phyloP scores from a whole-genome alignment of 352 stramenopile species.

The Pythium plurisporium region DNA sequence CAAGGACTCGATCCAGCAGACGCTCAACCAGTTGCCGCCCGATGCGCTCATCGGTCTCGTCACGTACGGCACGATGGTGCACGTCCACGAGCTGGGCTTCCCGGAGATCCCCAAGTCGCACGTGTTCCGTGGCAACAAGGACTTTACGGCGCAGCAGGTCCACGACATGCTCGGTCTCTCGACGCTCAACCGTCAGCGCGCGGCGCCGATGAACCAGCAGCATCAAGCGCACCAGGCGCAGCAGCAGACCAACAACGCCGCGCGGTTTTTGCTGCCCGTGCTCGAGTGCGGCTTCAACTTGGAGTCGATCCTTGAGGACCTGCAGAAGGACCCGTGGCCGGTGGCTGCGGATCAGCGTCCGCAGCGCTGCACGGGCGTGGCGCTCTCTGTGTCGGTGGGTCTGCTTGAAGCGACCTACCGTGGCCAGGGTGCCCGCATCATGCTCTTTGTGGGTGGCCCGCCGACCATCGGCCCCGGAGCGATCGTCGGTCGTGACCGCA shows the following conservation, averaged over 20 bases:
- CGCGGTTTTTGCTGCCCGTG: slow-evolving; percentile 95
- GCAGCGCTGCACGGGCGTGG: slow-evolving; percentile 95
- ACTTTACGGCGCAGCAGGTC: slow-evolving; percentile 94
- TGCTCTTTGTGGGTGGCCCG: slow-evolving; percentile 98
- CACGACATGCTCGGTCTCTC: slow-evolving; percentile 95
- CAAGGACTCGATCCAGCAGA: slow-evolving; percentile 98
- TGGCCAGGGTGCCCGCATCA: slow-evolving; percentile 93
- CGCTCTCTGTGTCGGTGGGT: slow-evolving; percentile 94
- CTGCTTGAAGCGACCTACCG: slow-evolving; percentile 96
- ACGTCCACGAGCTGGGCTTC: slow-evolving; percentile 98
- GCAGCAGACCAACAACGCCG: slow-evolving; percentile 79
- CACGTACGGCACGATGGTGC: slow-evolving; percentile 98
- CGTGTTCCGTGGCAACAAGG: slow-evolving; percentile 98
- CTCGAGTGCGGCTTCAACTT: slow-evolving; percentile 96
- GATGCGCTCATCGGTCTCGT: slow-evolving; percentile 97
- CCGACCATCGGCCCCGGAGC: slow-evolving; percentile 94
- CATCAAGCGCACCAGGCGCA: slow-evolving; percentile 60
- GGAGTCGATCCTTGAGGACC: slow-evolving; percentile 97
- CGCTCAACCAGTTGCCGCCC: slow-evolving; percentile 96
- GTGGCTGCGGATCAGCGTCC: slow-evolving; percentile 94
- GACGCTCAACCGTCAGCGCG: slow-evolving; percentile 50
- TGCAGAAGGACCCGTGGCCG: slow-evolving; percentile 98
- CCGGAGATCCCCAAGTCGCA: slow-evolving; percentile 95
- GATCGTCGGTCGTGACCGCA: slow-evolving; percentile 94
- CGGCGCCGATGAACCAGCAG: slow-evolving; percentile 27